Evolutionary conservation across 2,329 filamentous ascomycete species (phyloP).

Genomic region (Coleophoma crateriformis): DNA sequence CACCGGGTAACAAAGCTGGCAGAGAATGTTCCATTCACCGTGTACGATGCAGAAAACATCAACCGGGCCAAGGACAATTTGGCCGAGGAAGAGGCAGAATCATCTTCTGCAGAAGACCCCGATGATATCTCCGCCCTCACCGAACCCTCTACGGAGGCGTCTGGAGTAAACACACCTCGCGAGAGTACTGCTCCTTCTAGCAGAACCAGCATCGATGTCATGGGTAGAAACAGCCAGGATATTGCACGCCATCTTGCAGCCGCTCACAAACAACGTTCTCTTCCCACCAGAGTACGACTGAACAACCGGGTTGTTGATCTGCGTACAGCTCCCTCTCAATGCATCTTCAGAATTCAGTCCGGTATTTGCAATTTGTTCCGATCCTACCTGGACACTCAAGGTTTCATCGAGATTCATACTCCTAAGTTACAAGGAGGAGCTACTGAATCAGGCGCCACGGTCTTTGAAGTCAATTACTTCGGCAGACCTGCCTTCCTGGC

Average conservation of each 20-base stretch:
- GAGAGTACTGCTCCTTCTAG: neutral
- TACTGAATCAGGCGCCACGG: constrained; percentile 85
- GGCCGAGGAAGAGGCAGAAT: constrained; percentile 40
- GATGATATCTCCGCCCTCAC: no score
- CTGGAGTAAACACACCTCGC: neutral
- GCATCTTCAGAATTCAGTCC: constrained; percentile 82
- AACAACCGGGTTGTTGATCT: constrained; percentile 78
- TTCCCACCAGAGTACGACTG: constrained; percentile 51
- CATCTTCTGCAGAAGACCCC: constrained; percentile 1
- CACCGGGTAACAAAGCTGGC: constrained; percentile 57
- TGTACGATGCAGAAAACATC: constrained; percentile 62
- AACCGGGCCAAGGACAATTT: constrained; percentile 49
- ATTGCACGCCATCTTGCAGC: constrained; percentile 6
- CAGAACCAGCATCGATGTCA: neutral
- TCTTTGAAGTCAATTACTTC: constrained; percentile 92
- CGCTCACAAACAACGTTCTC: constrained; percentile 13
- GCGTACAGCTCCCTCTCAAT: constrained; percentile 79
- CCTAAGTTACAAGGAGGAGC: constrained; percentile 87
- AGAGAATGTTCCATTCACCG: constrained; percentile 61
- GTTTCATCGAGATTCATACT: constrained; percentile 90
- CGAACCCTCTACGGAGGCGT: neutral
- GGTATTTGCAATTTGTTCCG: constrained; percentile 78
- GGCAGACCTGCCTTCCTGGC: constrained; percentile 80
- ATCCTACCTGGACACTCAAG: constrained; percentile 63
- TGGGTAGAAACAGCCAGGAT: constrained; percentile 16